These are phyloP conservation scores for Botrytis porri DNA, from an alignment of 2,329 filamentous ascomycete genomes.

Conservation along the genomic window DNA sequence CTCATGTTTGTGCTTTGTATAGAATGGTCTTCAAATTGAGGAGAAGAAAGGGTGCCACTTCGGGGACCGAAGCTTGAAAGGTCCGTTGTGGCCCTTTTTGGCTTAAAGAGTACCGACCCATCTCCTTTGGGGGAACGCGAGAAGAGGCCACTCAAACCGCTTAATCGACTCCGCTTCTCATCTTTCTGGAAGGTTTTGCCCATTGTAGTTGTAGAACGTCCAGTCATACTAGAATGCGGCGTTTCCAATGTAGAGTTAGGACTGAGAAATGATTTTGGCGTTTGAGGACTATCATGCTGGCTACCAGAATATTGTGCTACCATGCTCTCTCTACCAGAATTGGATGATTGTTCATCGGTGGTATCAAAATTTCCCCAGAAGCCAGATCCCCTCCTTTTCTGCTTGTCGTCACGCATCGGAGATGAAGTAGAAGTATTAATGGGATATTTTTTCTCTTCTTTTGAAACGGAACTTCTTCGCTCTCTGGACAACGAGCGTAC, in stretches of 20 bases:
- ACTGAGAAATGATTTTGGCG: not conserved
- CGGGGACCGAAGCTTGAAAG: slow-evolving; percentile 7
- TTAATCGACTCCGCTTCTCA: slow-evolving; percentile 2
- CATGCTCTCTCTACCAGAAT: slow-evolving; percentile 34
- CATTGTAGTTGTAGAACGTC: slow-evolving; percentile 8
- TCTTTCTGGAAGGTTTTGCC: not conserved
- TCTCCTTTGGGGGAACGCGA: slow-evolving; percentile 4
- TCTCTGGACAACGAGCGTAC: slow-evolving; percentile 34
- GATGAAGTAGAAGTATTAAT: not conserved
- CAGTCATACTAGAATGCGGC: not conserved
- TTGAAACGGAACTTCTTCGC: slow-evolving; percentile 27
- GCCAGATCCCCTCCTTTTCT: slow-evolving; percentile 42
- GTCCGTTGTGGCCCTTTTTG: slow-evolving; percentile 15
- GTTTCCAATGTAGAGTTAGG: not conserved
- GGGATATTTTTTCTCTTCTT: not conserved
- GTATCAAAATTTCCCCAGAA: slow-evolving; percentile 34
- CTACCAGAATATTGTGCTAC: slow-evolving; percentile 34
- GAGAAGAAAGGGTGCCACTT: slow-evolving; percentile 4
- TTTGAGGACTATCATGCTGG: not conserved
- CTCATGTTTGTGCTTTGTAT: not conserved
- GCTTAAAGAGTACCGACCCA: slow-evolving; percentile 7
- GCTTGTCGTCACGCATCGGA: slow-evolving; percentile 31
- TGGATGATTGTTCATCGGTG: not conserved
- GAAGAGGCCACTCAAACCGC: slow-evolving; percentile 12
- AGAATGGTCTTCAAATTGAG: not conserved